phyloP scores from a whole-genome alignment of 1,284 basidiomycete genomes.

The Leccinum pallidistipes region DNA sequence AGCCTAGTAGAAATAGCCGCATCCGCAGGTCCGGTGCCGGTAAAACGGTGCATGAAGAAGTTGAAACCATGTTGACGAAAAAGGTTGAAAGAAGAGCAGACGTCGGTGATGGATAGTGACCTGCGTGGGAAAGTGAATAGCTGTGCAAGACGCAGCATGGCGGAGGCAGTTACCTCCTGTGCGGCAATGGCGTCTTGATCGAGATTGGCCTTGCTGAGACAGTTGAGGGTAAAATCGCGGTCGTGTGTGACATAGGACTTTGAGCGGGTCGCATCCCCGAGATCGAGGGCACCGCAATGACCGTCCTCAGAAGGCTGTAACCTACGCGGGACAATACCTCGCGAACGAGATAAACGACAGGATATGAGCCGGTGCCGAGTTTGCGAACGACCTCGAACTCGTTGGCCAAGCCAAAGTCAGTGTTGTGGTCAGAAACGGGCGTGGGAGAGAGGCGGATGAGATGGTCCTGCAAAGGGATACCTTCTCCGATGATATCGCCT shows the following conservation, averaged over 20 bases:
- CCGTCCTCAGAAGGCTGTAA: slow-evolving; percentile 56
- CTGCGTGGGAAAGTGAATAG: slow-evolving; percentile 36
- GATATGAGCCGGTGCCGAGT: slow-evolving; percentile 88
- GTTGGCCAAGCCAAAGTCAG: slow-evolving; percentile 50
- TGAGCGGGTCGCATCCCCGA: slow-evolving; percentile 47
- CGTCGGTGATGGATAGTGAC: slow-evolving; percentile 85
- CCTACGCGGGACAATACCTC: slow-evolving; percentile 69
- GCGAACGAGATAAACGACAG: slow-evolving; percentile 90
- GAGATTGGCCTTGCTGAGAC: slow-evolving; percentile 91
- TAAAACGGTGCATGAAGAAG: slow-evolving; percentile 90
- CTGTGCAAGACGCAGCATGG: slow-evolving; percentile 11
- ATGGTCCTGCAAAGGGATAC: slow-evolving; percentile 63
- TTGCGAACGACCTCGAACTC: slow-evolving; percentile 84
- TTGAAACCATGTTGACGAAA: slow-evolving; percentile 79
- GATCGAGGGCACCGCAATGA: slow-evolving; percentile 59
- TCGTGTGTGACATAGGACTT: slow-evolving; percentile 59
- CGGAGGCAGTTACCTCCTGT: slow-evolving; percentile 68
- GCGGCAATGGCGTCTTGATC: slow-evolving; percentile 83
- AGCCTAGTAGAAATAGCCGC: too few relatives aligned
- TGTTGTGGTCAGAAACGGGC: slow-evolving; percentile 30
- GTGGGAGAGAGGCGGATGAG: slow-evolving; percentile 51
- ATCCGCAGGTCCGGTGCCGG: slow-evolving; percentile 52
- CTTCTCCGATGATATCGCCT: slow-evolving; percentile 72
- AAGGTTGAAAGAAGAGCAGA: slow-evolving; percentile 74
- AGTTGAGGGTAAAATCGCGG: slow-evolving; percentile 93